Base-by-base conservation (phyloP, 768 basidiomycete genomes). In the Suillus placidus region DNA sequence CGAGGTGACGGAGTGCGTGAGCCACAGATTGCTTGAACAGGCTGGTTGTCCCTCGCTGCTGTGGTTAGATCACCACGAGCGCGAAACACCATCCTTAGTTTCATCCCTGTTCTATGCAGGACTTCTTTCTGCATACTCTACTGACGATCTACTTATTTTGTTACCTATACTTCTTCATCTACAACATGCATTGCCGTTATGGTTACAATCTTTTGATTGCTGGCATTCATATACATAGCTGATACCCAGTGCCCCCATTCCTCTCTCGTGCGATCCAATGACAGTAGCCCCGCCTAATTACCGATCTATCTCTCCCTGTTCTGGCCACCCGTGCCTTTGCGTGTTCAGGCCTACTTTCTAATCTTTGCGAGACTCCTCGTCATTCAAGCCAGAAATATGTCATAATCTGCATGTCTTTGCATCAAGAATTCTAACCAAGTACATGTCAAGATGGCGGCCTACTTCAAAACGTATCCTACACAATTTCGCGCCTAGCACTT, bases 1-100 rank as follows among this genome's bases (percentile, higher is more conserved):
- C 82, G 87, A 26, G 93, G 92, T 18, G 90, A 90, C 66, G 91
- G 92, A 6, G 80, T 84, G 66, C 26, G 16, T 2, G 16, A 32
- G 30, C 16, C 30, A 30, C 30, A 52, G 26, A 18, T 18, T 52
- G 30, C 51, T 18, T 52, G 51, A 52, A 6, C 26, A 26, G 49
- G 49, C 49, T 32, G 51, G 30, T 18, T 52, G 16, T 52, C 51
- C 30, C 51, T 16, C 16, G 32, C 16, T 30, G 3, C 30, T 7
- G 49, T 49, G 23, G 49, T 49, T 26, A 12, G n/a, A n/a, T 47
- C n/a, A 49, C 13, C 26, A 52, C 26, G 7, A 52, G 16, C 30
- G 51, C 51, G 51, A 52, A 10, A 52, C 4, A 18, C 18, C 30
- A 52, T 30, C 26, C 16, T 10, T 30, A 10, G 26, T 52, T 30